phyloP scores from a whole-genome alignment of 805 yeast species.

The Lipomyces kockii region DNA sequence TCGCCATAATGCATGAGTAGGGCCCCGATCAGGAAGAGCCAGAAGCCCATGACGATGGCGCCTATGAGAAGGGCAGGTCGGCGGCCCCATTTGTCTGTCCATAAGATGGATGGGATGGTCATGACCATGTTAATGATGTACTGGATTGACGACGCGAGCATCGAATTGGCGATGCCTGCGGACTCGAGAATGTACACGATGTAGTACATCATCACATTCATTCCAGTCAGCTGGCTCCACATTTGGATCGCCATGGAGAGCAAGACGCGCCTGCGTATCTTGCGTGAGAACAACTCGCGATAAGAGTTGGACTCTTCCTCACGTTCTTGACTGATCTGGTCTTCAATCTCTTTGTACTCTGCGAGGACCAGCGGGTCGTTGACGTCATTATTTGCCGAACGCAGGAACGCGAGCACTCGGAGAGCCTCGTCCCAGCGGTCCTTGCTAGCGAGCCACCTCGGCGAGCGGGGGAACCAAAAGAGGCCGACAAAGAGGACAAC shows the following conservation, averaged over 20 bases:
- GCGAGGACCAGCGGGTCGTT: slow-evolving; percentile 37
- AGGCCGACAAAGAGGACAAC: slow-evolving; percentile 53
- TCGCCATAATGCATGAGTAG: slow-evolving; percentile 58
- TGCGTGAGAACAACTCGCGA: slow-evolving; percentile 24
- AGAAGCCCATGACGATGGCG: slow-evolving; percentile 63
- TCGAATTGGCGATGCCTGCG: slow-evolving; percentile 56
- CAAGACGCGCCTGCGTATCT: slow-evolving; percentile 39
- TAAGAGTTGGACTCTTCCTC: slow-evolving; percentile 25
- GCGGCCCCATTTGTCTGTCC: slow-evolving; percentile 68
- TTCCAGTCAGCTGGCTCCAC: slow-evolving; percentile 50
- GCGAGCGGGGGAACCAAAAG: slow-evolving; percentile 47
- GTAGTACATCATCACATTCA: slow-evolving; percentile 55
- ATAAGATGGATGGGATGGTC: slow-evolving; percentile 60
- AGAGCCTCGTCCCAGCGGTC: slow-evolving; percentile 62
- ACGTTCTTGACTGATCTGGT: slow-evolving; percentile 32
- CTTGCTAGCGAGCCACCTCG: slow-evolving; percentile 54
- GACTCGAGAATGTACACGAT: slow-evolving; percentile 53
- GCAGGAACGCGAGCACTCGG: slow-evolving; percentile 57
- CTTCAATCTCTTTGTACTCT: slow-evolving; percentile 37
- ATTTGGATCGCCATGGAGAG: slow-evolving; percentile 46
- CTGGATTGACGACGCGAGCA: slow-evolving; percentile 51
- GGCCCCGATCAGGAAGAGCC: slow-evolving; percentile 69
- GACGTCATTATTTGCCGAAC: slow-evolving; percentile 38
- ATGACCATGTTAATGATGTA: slow-evolving; percentile 55
- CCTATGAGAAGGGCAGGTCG: slow-evolving; percentile 65